Evolutionary conservation across 352 stramenopile species (phyloP), one percentile per base, ranked within the genome.

Genomic region (Plasmopara viticola): DNA sequence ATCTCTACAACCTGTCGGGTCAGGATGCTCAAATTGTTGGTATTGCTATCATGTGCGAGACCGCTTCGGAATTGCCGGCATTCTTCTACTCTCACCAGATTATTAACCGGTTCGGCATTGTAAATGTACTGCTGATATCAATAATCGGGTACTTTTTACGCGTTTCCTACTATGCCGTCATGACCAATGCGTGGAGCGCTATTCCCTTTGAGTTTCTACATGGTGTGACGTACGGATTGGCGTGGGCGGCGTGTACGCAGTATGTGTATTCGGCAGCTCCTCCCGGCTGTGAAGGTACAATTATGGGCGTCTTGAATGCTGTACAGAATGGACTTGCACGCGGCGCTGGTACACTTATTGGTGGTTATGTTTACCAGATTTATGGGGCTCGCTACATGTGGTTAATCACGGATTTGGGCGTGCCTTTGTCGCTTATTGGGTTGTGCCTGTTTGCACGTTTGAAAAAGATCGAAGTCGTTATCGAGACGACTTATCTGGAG

Each of bases 201-300:
- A 88, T 92, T 42, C 82, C 82, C 0, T 88, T 90, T 55, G 82
- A 90, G 52, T 84, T 90, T 30, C 59, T 92, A 28, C 82, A 92
- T 55, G 78, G 82, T 4, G 53, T 80, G 41, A 90, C 82, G 5
- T 92, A 86, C 48, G 77, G 74, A 12, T 66, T 92, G 48, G 68
- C 77, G 1, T 90, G 77, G 82, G 79, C 82, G 5, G 78, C 79
- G 5, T 78, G 65, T 47, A 90, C 82, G 13, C 73, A 89, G 58
- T 92, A 92, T 58, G 60, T 90, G 3, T 92, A 89, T 61, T 59
- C 68, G 33, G 65, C 75, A 0, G 63, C 82, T 29, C 82, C 79
- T 37, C 54, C 61, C 10, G 82, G 82, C 14, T 78, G 62, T 14
- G 61, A 90, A 51, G 77, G 79, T 29, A 89, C 79, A 4, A 68